Percentiles rank a stretch among this genome's conserved stretches.
phyloP scores from a whole-genome alignment of 2,329 filamentous ascomycete genomes.

The Fusarium euwallaceae region DNA sequence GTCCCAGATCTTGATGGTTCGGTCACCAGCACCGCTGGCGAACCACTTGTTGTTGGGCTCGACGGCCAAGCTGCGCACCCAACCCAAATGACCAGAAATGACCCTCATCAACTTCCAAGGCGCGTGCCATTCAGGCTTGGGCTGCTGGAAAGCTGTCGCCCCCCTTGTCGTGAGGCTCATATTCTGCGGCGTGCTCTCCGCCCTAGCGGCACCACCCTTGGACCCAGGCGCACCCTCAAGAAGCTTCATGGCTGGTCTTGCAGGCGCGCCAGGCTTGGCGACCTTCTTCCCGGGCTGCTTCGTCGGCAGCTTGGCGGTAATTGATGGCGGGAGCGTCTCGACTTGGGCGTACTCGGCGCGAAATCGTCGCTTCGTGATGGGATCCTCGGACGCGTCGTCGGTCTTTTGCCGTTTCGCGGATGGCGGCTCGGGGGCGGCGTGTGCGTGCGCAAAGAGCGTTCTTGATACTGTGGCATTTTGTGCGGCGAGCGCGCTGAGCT shows the following conservation, averaged over 20 bases:
- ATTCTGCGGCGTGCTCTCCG: conserved; percentile 42
- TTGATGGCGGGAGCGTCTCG: conserved; percentile 79
- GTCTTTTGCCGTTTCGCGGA: conserved; percentile 56
- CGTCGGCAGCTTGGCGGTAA: conserved; percentile 83
- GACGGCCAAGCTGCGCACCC: conserved; percentile 90
- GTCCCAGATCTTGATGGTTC: conserved; percentile 99
- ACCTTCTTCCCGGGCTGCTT: conserved; percentile 50
- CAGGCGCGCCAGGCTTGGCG: conserved; percentile 64
- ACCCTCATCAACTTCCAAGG: conserved; percentile 99
- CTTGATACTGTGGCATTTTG: conserved; percentile 53
- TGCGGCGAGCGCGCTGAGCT: conserved; percentile 51
- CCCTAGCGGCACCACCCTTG: conserved; percentile 50
- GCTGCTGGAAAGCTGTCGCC: conserved; percentile 51
- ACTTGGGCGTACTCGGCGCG: conserved; percentile 83
- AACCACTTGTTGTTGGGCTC: conserved; percentile 99
- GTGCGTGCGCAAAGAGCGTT: conserved; percentile 49
- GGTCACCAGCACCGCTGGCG: conserved; percentile 92
- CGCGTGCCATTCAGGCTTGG: conserved; percentile 93
- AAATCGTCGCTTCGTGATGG: conserved; percentile 63
- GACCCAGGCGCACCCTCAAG: conserved; percentile 53
- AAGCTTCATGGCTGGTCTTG: conserved; percentile 53
- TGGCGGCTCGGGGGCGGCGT: conserved; percentile 43
- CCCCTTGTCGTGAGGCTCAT: conserved; percentile 52
- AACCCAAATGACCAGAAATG: conserved; percentile 95
- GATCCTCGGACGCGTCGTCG: conserved; percentile 52